Evolutionary conservation across 2,329 filamentous ascomycete species (phyloP).

Genomic region (Arthroderma uncinatum): DNA sequence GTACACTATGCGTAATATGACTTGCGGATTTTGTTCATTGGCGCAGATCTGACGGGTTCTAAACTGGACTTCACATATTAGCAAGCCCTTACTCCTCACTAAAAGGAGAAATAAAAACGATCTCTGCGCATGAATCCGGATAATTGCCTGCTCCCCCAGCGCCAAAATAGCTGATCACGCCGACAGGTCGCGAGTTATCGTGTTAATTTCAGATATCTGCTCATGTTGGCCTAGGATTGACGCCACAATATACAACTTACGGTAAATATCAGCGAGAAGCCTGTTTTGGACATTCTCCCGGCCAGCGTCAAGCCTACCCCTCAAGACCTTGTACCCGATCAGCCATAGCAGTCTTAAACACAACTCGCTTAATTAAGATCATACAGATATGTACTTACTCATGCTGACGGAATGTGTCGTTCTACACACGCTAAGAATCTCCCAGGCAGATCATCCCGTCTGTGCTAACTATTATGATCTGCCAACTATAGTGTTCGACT

Average conservation of each 20-base stretch:
- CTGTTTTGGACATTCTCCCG: background rate
- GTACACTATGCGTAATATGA: background rate
- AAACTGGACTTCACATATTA: background rate
- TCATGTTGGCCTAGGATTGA: background rate
- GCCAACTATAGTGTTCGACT: background rate
- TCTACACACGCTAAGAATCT: background rate
- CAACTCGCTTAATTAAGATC: slow-evolving; percentile 2
- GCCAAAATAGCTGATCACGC: background rate
- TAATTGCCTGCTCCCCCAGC: background rate
- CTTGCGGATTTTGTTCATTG: background rate
- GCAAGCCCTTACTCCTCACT: background rate
- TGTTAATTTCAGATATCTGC: background rate
- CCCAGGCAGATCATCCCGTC: background rate
- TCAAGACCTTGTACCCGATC: background rate
- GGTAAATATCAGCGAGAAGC: background rate
- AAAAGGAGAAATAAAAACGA: background rate
- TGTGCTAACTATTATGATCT: slow-evolving; percentile 1
- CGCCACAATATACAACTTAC: slow-evolving; percentile 2
- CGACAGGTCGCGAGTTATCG: background rate
- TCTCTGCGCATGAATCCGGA: background rate
- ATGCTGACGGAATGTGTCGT: background rate
- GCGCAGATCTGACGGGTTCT: background rate
- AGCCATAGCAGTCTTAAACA: background rate
- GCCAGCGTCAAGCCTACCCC: background rate
- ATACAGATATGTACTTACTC: background rate